These are phyloP conservation scores for Linnemannia hyalina DNA, from an alignment of 192 early-diverging fungal species.

Conservation along the genomic window DNA sequence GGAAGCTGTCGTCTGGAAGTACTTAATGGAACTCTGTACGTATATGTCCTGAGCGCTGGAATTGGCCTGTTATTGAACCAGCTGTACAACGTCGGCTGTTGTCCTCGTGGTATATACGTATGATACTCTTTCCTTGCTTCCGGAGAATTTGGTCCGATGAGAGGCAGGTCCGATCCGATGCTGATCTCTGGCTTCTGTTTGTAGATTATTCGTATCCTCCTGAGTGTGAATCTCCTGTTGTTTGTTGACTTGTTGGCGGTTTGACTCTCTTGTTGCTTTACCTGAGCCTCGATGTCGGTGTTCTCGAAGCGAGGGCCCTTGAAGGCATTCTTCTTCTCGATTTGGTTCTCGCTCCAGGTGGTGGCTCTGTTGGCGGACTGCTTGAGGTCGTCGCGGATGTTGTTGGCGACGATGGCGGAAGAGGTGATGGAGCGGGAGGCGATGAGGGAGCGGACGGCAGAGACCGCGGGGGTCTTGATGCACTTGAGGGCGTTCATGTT, in stretches of 20 bases:
- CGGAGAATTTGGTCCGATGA: not conserved
- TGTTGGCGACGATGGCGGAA: conserved; percentile 30
- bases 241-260: not conserved
- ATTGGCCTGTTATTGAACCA: not conserved
- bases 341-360: conserved; percentile 86
- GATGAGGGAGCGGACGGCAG: conserved; percentile 17
- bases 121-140: not conserved
- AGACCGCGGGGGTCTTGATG: conserved; percentile 39
- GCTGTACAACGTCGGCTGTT: not conserved
- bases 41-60: not conserved
- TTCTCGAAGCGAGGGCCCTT: conserved; percentile 90
- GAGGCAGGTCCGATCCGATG: not conserved
- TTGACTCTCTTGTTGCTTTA: conserved; percentile 21
- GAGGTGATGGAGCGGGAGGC: conserved; percentile 35
- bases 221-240: not conserved
- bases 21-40: not conserved
- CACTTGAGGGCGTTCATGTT: conserved; percentile 53
- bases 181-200: not conserved
- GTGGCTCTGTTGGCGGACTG: conserved; percentile 83
- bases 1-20: not conserved
- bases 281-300: conserved; percentile 83
- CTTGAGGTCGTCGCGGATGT: conserved; percentile 57
- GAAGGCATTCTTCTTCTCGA: conserved; percentile 75
- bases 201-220: not conserved
- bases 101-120: not conserved